A percentile compares a stretch with the other conserved stretches of the same genome.
These are phyloP conservation scores for Raddia guianensis DNA, from an alignment of 176 grass and related monocot species.

Conservation along the genomic window DNA sequence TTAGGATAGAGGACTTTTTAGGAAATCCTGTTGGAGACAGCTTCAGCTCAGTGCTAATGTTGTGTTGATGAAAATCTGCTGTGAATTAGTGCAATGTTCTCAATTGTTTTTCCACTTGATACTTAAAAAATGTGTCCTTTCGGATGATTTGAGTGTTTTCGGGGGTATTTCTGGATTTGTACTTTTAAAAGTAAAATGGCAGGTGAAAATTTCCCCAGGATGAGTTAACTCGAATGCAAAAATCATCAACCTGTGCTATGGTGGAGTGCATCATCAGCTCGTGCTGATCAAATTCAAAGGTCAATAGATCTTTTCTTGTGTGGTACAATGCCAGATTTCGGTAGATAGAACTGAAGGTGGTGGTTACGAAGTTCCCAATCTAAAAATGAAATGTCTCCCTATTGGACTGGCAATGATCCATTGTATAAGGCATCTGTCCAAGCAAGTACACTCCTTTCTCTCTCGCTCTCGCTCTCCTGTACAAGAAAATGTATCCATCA, in stretches of 20 bases:
- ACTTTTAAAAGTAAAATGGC: not conserved
- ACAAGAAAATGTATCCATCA: constrained; percentile 2
- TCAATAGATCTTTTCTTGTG: not conserved
- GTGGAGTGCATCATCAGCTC: not conserved
- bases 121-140: not conserved
- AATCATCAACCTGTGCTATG: not conserved
- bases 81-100: not conserved
- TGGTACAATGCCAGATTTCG: not conserved
- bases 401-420: too few species aligned
- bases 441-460: not conserved
- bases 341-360: not conserved
- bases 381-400: constrained; percentile 2
- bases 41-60: not conserved
- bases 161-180: not conserved
- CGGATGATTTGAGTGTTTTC: too few species aligned
- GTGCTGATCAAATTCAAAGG: not conserved
- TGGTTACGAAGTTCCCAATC: not conserved
- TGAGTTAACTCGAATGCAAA: not conserved
- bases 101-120: not conserved
- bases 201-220: not conserved
- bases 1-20: too few species aligned
- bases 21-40: too few species aligned
- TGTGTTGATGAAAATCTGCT: not conserved
- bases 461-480: not conserved
- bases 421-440: not conserved